Evolutionary conservation across 1,284 basidiomycete species (phyloP).

Genomic region (Sporisorium sorghi): DNA sequence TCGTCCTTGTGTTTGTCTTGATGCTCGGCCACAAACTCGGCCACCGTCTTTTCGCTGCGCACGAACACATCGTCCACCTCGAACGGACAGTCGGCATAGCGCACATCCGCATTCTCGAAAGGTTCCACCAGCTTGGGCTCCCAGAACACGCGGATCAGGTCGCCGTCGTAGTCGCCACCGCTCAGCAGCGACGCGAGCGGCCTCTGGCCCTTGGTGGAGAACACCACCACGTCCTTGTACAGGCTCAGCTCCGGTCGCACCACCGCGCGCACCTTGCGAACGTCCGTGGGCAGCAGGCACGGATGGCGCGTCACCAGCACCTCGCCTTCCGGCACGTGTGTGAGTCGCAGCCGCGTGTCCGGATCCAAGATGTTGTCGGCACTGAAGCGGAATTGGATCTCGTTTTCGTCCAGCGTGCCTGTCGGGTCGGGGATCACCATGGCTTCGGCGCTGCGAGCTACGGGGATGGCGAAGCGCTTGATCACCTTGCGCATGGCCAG

Average conservation of each 20-base stretch:
- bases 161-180: constrained; percentile 66
- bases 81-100: constrained; percentile 56
- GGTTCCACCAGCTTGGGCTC: constrained; percentile 43
- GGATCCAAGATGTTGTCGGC: constrained; percentile 41
- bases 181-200: constrained; percentile 57
- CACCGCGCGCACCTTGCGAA: constrained; percentile 59
- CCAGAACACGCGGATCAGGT: constrained; percentile 57
- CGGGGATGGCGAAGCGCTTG: constrained; percentile 33
- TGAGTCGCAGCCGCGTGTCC: constrained; percentile 23
- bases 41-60: constrained; percentile 30
- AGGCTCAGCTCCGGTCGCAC: constrained; percentile 40
- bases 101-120: constrained; percentile 47
- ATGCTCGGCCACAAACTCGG: constrained; percentile 32
- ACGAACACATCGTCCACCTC: constrained; percentile 52
- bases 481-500: constrained; percentile 35
- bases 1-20: constrained; percentile 19
- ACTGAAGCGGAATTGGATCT: constrained; percentile 60
- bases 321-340: constrained; percentile 47
- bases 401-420: constrained; percentile 54
- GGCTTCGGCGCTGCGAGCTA: constrained; percentile 36
- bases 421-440: constrained; percentile 41
- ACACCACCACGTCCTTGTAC: constrained; percentile 61
- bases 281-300: constrained; percentile 62
- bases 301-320: constrained; percentile 62
- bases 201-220: constrained; percentile 52